Conservation (phyloP, 306 rosid genomes). For the Dalbergia cochinchinensis region DNA sequence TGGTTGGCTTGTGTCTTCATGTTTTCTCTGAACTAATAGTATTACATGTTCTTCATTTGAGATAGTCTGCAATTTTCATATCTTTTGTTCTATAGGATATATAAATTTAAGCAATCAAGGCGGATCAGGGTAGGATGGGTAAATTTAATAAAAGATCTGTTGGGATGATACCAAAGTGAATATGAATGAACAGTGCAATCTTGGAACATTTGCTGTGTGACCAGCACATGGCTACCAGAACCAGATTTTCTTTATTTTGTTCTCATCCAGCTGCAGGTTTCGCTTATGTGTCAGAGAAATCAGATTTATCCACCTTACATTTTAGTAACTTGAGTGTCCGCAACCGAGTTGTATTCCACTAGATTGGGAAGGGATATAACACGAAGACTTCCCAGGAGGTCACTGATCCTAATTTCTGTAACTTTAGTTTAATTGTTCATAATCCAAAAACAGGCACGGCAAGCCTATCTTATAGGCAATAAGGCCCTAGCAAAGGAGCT, state of each 20-base stretch:
- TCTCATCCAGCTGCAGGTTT: constrained; percentile 27
- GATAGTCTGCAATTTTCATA: background rate
- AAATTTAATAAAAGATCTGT: constrained; percentile 9
- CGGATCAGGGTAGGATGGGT: constrained; percentile 8
- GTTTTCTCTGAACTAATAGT: background rate
- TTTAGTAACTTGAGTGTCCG: constrained; percentile 38
- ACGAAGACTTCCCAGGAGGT: constrained; percentile 9
- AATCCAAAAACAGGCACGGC: constrained; percentile 71
- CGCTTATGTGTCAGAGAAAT: constrained; percentile 25
- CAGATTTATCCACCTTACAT: constrained; percentile 31
- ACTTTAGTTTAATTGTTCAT: constrained; percentile 33
- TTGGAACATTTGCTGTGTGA: constrained; percentile 39
- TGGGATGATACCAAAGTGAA: constrained; percentile 33
- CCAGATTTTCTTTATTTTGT: constrained; percentile 11
- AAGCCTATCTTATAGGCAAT: constrained; percentile 82
- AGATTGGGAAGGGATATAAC: constrained; percentile 22
- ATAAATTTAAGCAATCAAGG: constrained; percentile 2
- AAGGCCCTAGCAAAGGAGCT: constrained; percentile 86
- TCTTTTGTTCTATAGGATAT: background rate
- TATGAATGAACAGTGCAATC: constrained; percentile 9
- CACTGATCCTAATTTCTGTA: constrained; percentile 29
- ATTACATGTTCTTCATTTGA: background rate
- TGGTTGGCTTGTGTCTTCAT: background rate
- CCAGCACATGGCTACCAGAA: constrained; percentile 34
- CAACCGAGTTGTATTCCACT: background rate